phyloP scores from a whole-genome alignment of 164 flowering plant species.

The Litsea cubeba region DNA sequence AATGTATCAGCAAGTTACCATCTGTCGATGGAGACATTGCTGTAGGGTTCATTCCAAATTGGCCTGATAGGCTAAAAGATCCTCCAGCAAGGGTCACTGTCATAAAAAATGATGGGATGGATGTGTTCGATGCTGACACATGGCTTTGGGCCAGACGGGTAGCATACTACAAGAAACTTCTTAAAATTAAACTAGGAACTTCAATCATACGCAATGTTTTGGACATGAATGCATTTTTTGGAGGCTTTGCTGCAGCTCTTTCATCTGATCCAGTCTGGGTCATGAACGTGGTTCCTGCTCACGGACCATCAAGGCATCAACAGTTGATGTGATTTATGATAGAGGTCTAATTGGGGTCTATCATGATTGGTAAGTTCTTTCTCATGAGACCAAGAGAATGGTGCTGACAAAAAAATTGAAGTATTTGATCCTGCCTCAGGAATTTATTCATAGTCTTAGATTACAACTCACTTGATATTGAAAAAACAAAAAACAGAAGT shows the following conservation, averaged over 20 bases:
- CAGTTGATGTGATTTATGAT: conserved; percentile 78
- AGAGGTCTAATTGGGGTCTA: conserved; percentile 91
- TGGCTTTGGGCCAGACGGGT: conserved; percentile 80
- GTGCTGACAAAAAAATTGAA: too few species aligned
- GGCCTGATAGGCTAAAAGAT: conserved; percentile 77
- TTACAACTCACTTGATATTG: too few species aligned
- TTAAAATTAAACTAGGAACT: conserved; percentile 76
- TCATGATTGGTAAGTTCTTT: conserved; percentile 81
- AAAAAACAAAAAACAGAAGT: too few species aligned
- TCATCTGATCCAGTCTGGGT: conserved; percentile 90
- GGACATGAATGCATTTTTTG: conserved; percentile 98
- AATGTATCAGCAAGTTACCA: conserved; percentile 61
- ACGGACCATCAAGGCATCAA: conserved; percentile 57
- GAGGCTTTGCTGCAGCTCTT: conserved; percentile 92
- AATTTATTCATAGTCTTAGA: too few species aligned
- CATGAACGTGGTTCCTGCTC: conserved; percentile 91
- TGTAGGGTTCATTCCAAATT: conserved; percentile 68
- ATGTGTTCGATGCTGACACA: conserved; percentile 85
- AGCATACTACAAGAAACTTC: conserved; percentile 70
- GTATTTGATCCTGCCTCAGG: too few species aligned
- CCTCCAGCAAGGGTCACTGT: conserved; percentile 63
- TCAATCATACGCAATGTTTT: conserved; percentile 78
- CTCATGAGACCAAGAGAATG: too few species aligned
- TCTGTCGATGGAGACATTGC: conserved; percentile 57
- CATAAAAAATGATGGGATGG: conserved; percentile 69